Conservation (phyloP, 495 filamentous ascomycete species). For the Aspergillus sparsus region DNA sequence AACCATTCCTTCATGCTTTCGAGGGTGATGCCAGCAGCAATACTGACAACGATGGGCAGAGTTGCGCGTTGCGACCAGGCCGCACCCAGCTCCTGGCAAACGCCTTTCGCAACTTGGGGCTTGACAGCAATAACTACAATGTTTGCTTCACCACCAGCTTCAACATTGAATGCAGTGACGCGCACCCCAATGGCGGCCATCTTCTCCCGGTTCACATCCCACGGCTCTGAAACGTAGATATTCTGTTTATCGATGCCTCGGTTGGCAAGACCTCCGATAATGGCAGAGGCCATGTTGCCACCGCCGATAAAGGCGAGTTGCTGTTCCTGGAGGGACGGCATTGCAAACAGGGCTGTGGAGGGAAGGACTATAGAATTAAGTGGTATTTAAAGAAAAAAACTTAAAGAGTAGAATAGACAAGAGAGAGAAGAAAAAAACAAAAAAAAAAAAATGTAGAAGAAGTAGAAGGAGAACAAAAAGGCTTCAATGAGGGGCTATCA, state of each 20-base stretch:
- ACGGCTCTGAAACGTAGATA: slow-evolving; percentile 72
- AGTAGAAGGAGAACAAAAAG: too few relatives aligned
- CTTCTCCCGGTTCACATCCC: slow-evolving; percentile 81
- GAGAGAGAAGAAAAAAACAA: too few relatives aligned
- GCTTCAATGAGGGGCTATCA: too few relatives aligned
- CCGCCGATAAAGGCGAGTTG: slow-evolving; percentile 48
- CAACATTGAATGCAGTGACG: slow-evolving; percentile 79
- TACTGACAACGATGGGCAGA: slow-evolving; percentile 46
- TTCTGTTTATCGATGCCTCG: slow-evolving; percentile 40
- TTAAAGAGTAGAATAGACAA: too few relatives aligned
- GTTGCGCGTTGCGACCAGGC: slow-evolving; percentile 75
- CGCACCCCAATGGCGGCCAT: slow-evolving; percentile 85
- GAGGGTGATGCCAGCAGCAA: slow-evolving; percentile 45
- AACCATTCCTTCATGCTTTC: slow-evolving; percentile 39
- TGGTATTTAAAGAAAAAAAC: too few relatives aligned
- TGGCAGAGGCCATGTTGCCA: slow-evolving; percentile 49
- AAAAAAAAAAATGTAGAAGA: too few relatives aligned
- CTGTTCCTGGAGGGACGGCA: slow-evolving; percentile 42
- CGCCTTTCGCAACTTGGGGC: slow-evolving; percentile 75
- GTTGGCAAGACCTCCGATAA: slow-evolving; percentile 43
- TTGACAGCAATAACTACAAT: slow-evolving; percentile 79
- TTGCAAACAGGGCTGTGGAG: slow-evolving; percentile 13
- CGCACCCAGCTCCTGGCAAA: slow-evolving; percentile 88
- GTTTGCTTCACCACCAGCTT: slow-evolving; percentile 90
- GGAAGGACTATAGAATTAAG: too few relatives aligned